Evolutionary conservation across 305 asterid species (phyloP), one percentile per base, ranked within the genome.

Genomic region (Solanum hybrid): DNA sequence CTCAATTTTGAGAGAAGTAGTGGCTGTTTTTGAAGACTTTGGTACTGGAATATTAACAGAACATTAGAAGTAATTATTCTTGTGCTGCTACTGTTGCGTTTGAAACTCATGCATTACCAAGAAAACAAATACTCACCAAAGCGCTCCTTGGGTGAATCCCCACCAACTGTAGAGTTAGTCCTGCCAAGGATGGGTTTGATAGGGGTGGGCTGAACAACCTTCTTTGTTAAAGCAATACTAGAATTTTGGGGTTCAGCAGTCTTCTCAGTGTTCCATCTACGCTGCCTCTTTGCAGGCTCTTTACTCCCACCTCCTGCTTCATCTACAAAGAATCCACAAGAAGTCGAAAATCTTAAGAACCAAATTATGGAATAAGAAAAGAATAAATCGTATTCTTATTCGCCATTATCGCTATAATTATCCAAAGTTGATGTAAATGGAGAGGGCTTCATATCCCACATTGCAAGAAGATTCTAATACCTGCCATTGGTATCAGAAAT

Each of bases 201-300:
- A 66, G 84, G 34, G 73, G 87, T 66, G 86, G 84, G 13, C 85
- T 64, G 90, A 78, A 76, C 37, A n/a, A 32, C 34, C 17, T 26
- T 31, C 88, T 69, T 82, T 34, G 87, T 77, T 36, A 69, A 13
- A 19, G 90, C 75, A 32, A 73, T 31, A 89, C 66, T 91, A 14
- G 73, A 32, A 66, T 60, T 88, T 85, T 69, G 88, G 84, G 85
- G 51, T 78, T 86, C 91, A 85, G 93, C 73, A 37, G 85, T 38
- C 76, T 88, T 85, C 84, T 85, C 93, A 76, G 78, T 27, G 60
- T 89, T 92, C 93, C 92, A 92, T 80, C 87, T 87, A 24, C 91
- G 90, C 91, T 85, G 93, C 88, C 91, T 92, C 88, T 90, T 92
- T 35, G 87, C 81, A 86, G 90, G 86, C 81, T 90, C 93, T 76